Conservation (phyloP, 2,329 filamentous ascomycete genomes). For the Penicillium aurantiogriseum region DNA sequence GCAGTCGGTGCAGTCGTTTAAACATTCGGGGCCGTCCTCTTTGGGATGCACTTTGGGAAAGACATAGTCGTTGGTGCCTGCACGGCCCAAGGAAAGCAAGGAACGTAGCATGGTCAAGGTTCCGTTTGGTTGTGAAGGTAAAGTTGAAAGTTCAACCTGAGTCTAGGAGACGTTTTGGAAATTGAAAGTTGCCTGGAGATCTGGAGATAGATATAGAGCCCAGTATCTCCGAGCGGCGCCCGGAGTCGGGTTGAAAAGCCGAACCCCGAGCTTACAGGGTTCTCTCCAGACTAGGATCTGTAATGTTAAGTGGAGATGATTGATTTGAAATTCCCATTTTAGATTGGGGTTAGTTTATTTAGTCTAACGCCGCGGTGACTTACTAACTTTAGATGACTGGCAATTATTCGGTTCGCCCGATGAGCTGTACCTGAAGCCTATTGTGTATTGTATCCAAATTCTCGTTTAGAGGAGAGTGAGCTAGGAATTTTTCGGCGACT, state of each 20-base stretch:
- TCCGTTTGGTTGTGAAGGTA: not conserved
- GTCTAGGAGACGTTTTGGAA: not conserved
- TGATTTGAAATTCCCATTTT: not conserved
- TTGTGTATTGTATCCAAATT: not conserved
- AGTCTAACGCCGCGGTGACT: not conserved
- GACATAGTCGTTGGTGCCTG: slow-evolving; percentile 29
- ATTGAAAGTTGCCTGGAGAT: not conserved
- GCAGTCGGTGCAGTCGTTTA: slow-evolving; percentile 39
- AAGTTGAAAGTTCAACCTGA: not conserved
- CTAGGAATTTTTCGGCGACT: not conserved
- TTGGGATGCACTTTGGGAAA: slow-evolving; percentile 38
- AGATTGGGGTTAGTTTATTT: not conserved
- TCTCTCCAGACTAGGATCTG: not conserved
- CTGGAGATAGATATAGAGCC: not conserved
- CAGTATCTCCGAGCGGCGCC: not conserved
- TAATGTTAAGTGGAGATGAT: not conserved
- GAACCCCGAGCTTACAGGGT: not conserved
- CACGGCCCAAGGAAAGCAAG: slow-evolving; percentile 30
- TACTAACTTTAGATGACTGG: not conserved
- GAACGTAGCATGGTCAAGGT: slow-evolving; percentile 32
- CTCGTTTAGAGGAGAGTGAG: not conserved
- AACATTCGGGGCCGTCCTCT: slow-evolving; percentile 37
- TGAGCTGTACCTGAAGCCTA: not conserved
- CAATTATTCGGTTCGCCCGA: not conserved
- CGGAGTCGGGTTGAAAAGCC: not conserved